A percentile compares a stretch with the other conserved stretches of the same genome.
phyloP scores from a whole-genome alignment of 345 rosid species.

The Eucalyptus microcorys region DNA sequence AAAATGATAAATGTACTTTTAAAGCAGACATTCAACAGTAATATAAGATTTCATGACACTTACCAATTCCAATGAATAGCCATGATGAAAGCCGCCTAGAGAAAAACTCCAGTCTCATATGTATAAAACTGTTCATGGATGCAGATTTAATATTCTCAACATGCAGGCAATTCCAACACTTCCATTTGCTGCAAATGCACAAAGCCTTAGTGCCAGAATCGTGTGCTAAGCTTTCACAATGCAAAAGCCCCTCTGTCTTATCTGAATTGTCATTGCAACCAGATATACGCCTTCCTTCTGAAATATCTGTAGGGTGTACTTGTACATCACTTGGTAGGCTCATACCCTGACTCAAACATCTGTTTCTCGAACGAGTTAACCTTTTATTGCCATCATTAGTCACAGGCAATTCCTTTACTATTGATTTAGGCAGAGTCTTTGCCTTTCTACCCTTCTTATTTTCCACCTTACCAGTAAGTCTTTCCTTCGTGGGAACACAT shows the following conservation, averaged over 20 bases:
- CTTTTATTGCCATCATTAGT: conserved; percentile 30
- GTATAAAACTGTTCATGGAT: conserved; percentile 22
- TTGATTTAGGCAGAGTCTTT: conserved; percentile 20
- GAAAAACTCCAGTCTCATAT: conserved; percentile 55
- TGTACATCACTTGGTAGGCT: conserved; percentile 7
- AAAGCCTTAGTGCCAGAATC: conserved; percentile 5
- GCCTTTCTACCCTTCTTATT: conserved; percentile 5
- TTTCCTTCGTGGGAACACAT: neutral
- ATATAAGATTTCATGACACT: neutral
- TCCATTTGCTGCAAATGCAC: conserved; percentile 51
- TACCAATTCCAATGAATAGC: conserved; percentile 57
- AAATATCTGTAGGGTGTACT: conserved; percentile 6
- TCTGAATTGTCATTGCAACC: neutral
- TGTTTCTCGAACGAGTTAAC: conserved; percentile 65
- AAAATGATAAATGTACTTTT: neutral
- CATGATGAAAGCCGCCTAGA: conserved; percentile 48
- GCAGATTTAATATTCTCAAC: conserved; percentile 35
- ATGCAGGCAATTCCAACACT: conserved; percentile 48
- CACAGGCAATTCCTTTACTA: conserved; percentile 23
- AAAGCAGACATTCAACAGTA: neutral
- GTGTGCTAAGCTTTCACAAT: conserved; percentile 3
- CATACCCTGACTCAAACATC: conserved; percentile 30
- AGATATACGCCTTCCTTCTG: neutral
- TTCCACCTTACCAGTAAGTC: neutral
- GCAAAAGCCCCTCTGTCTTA: conserved; percentile 10